Base-by-base conservation (phyloP, 2,329 filamentous ascomycete species). In the Phyllosticta capitalensis region DNA sequence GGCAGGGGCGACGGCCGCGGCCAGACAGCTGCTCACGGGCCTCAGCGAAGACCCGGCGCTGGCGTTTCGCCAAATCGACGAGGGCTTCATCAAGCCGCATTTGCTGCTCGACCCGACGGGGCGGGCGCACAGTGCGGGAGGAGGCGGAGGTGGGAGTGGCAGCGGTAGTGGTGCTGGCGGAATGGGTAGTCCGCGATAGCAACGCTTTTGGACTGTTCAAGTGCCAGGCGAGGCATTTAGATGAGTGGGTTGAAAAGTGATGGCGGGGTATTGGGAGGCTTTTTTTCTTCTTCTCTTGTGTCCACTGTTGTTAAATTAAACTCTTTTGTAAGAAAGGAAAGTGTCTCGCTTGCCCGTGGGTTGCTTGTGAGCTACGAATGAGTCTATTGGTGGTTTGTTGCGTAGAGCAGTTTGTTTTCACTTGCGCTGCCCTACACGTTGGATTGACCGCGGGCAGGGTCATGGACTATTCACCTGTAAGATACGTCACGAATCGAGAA, bases 31-130 rank as follows among this genome's bases (percentile, higher is more conserved):
- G 9, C 85, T 95, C 65, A 89, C 82, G 24, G 84, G 85, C 0
- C 81, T 88, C 17, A 83, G 88, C 0, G 90, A 95, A 55, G 94
- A 99, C 71, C 91, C 95, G 52, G 88, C 89, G 9, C 90, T 88
- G 52, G 84, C 95, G 75, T 95, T 99, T 73, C 86, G 86, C 65
- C 92, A 96, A 74, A 78, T 99, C 62, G 94, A 99, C 71, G 94
- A 99, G 73, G 90, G 92, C 62, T 96, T 91, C 72, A 92, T 97
- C 74, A 97, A 97, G 78, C 92, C 92, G 19, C 89, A 87, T 69
- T 75, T 97, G 59, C 74, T 97, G 64, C 81, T 97, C 20, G 92
- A 96, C 74, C 88, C 74, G 14, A 45, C 38, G 38, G 38, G 38
- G 17, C 38, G 38, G n/a, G n/a, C 17, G 38, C 38, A 45, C 24